These are phyloP conservation scores for Xerophyta viscosa DNA, from an alignment of 106 monocot genomes.

Conservation along the genomic window DNA sequence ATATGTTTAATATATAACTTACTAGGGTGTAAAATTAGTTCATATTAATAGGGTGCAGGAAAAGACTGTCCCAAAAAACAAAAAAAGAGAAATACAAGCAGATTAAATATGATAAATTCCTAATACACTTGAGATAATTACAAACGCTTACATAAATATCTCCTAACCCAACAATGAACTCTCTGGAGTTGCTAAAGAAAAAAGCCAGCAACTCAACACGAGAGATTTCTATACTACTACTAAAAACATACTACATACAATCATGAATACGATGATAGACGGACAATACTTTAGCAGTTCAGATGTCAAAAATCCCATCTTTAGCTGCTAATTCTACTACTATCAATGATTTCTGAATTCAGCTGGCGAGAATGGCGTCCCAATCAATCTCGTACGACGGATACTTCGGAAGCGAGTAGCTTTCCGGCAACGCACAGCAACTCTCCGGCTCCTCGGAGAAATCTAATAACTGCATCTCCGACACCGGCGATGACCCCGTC, in stretches of 20 bases:
- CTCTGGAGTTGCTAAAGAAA: constrained; percentile 17
- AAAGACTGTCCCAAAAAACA: too few species aligned
- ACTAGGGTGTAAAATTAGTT: too few species aligned
- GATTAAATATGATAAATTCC: too few species aligned
- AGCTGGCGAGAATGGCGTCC: constrained; percentile 32
- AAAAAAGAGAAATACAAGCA: too few species aligned
- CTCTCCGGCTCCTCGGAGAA: constrained; percentile 33
- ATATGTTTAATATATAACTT: too few species aligned
- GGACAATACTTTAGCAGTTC: too few species aligned
- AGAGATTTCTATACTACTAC: neutral
- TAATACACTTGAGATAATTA: too few species aligned
- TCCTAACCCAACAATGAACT: too few species aligned
- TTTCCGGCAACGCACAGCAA: constrained; percentile 14
- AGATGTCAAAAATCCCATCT: constrained; percentile 40
- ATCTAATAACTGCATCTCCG: constrained; percentile 32
- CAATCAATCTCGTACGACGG: constrained; percentile 51
- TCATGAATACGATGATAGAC: neutral
- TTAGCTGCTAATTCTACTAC: constrained; percentile 11
- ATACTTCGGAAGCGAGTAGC: constrained; percentile 30
- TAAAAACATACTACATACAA: neutral
- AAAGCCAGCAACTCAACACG: constrained; percentile 31
- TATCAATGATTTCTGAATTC: neutral
- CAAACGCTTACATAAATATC: too few species aligned
- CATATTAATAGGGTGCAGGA: too few species aligned
- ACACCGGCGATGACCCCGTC: constrained; percentile 11